phyloP scores from a whole-genome alignment of 2,329 filamentous ascomycete genomes.

The Fusarium graminum region DNA sequence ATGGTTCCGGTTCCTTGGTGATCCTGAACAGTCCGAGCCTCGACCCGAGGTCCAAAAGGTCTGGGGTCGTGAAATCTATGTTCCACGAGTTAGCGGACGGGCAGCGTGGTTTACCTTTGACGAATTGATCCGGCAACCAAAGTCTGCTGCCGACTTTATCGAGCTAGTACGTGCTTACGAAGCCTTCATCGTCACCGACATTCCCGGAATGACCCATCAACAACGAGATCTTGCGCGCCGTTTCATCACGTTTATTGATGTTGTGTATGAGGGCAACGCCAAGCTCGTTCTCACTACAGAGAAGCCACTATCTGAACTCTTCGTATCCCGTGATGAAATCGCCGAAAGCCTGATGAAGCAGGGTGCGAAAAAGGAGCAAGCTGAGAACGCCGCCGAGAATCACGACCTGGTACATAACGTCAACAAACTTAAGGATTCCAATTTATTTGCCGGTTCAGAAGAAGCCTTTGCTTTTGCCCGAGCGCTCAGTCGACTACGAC shows the following conservation, averaged over 20 bases:
- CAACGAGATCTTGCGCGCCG: conserved; percentile 89
- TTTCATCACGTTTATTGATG: conserved; percentile 98
- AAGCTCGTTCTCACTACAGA: conserved; percentile 94
- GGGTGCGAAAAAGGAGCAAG: conserved; percentile 55
- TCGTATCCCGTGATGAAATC: conserved; percentile 80
- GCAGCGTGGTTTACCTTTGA: conserved; percentile 94
- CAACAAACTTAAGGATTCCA: conserved; percentile 84
- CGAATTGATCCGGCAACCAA: conserved; percentile 89
- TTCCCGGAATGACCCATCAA: conserved; percentile 90
- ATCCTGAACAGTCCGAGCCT: conserved; percentile 79
- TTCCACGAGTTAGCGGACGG: conserved; percentile 87
- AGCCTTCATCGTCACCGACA: conserved; percentile 89
- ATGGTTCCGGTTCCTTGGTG: conserved; percentile 96
- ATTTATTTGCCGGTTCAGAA: conserved; percentile 93
- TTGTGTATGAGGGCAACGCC: conserved; percentile 91
- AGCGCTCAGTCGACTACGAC: conserved; percentile 83
- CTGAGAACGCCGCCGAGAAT: conserved; percentile 77
- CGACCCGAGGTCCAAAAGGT: conserved; percentile 84
- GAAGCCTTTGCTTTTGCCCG: conserved; percentile 96
- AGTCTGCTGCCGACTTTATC: conserved; percentile 93
- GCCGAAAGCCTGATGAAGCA: conserved; percentile 67
- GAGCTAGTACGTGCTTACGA: conserved; percentile 92
- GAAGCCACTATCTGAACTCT: conserved; percentile 86
- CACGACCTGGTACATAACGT: conserved; percentile 90
- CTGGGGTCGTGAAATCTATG: conserved; percentile 91